Conservation (phyloP, 2,329 filamentous ascomycete species). For the Bipolaris zeicola region DNA sequence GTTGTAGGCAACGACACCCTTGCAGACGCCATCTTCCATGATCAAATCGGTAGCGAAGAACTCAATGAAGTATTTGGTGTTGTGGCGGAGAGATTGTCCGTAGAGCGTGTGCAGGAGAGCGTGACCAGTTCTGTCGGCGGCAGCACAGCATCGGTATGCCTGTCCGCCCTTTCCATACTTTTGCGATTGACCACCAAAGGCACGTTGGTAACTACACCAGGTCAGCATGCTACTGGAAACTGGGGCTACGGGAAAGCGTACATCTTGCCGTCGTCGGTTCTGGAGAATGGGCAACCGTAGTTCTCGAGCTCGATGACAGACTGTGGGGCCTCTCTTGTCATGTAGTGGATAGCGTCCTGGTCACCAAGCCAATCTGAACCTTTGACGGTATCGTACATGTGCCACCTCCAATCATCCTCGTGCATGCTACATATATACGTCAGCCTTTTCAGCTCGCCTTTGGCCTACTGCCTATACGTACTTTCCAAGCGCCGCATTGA, state of each 20-base stretch:
- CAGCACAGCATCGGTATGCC: slow-evolving; percentile 95
- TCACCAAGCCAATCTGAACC: slow-evolving; percentile 97
- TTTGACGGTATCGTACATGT: slow-evolving; percentile 99
- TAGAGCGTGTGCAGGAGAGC: slow-evolving; percentile 98
- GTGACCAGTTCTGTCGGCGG: slow-evolving; percentile 95
- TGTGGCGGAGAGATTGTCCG: slow-evolving; percentile 93
- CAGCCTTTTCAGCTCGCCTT: slow-evolving; percentile 21
- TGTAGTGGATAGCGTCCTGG: slow-evolving; percentile 98
- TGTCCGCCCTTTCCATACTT: slow-evolving; percentile 96
- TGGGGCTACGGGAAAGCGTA: slow-evolving; percentile 45
- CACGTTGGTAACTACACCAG: slow-evolving; percentile 80
- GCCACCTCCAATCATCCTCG: slow-evolving; percentile 98
- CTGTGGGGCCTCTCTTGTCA: slow-evolving; percentile 91
- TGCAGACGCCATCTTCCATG: slow-evolving; percentile 97
- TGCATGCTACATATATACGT: slow-evolving; percentile 69
- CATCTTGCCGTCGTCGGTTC: slow-evolving; percentile 97
- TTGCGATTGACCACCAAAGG: slow-evolving; percentile 96
- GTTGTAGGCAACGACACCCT: slow-evolving; percentile 96
- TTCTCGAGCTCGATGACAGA: slow-evolving; percentile 95
- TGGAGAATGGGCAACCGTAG: slow-evolving; percentile 95
- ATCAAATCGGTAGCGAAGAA: slow-evolving; percentile 97
- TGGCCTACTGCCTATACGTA: slow-evolving; percentile 30
- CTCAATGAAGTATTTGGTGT: slow-evolving; percentile 99
- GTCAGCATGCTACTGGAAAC: slow-evolving; percentile 11
- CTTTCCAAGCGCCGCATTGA: slow-evolving; percentile 87